Percentiles rank a stretch among this genome's conserved stretches.
These are phyloP conservation scores for Helicocarpus griseus DNA, from an alignment of 2,329 filamentous ascomycete species.

Conservation along the genomic window DNA sequence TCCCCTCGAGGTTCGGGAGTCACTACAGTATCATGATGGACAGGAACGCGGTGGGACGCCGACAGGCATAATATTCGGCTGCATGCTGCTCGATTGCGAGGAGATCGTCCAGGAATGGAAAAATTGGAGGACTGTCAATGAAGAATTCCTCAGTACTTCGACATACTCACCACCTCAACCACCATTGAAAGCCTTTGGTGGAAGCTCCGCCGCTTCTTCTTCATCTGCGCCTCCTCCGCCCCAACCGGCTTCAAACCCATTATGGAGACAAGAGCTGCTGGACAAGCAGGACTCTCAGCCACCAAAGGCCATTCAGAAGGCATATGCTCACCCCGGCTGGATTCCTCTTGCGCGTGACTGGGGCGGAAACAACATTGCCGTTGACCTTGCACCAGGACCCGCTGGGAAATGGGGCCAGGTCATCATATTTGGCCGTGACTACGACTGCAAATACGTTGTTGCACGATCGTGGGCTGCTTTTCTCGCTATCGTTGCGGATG, in stretches of 20 bases:
- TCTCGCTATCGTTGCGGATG: constrained; percentile 77
- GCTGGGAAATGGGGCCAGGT: constrained; percentile 91
- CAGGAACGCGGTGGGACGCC: constrained; percentile 88
- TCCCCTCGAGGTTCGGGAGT: constrained; percentile 87
- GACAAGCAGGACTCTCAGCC: constrained; percentile 82
- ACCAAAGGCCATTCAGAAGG: constrained; percentile 75
- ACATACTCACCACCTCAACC: constrained; percentile 46
- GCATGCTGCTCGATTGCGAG: constrained; percentile 95
- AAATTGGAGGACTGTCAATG: constrained; percentile 89
- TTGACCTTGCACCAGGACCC: constrained; percentile 85
- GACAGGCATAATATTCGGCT: constrained; percentile 85
- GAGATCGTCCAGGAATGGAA: constrained; percentile 97
- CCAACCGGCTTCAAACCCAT: constrained; percentile 47
- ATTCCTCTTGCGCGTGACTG: constrained; percentile 94
- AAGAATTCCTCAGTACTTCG: constrained; percentile 65
- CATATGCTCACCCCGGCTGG: constrained; percentile 89
- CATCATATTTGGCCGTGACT: constrained; percentile 93
- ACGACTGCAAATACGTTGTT: constrained; percentile 96
- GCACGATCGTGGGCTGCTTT: constrained; percentile 86
- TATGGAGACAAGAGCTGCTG: constrained; percentile 79
- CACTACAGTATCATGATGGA: constrained; percentile 84
- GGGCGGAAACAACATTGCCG: constrained; percentile 95
- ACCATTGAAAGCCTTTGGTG: constrained; percentile 63
- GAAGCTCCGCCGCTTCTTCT: constrained; percentile 51
- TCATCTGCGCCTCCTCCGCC: constrained; percentile 51